Percentiles rank a stretch among this genome's conserved stretches.
These are phyloP conservation scores for Scytalidium sp. DNA, from an alignment of 2,329 filamentous ascomycete species.

Conservation along the genomic window DNA sequence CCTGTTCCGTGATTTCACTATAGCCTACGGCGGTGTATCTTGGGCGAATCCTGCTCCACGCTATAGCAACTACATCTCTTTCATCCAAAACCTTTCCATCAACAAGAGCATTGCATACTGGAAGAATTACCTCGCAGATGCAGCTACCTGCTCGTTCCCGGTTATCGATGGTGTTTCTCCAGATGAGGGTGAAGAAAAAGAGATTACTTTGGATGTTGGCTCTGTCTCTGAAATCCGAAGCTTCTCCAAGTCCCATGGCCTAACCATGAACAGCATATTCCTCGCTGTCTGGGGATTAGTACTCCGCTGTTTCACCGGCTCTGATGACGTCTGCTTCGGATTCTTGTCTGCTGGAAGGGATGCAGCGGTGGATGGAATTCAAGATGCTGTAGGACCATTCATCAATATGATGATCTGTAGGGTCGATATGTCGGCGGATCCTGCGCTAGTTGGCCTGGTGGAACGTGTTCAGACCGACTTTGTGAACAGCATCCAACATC, in stretches of 20 bases:
- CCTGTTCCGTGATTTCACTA: conserved; percentile 39
- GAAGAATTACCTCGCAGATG: conserved; percentile 21
- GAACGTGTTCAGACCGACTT: conserved; percentile 27
- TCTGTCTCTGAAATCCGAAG: conserved; percentile 22
- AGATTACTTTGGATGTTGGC: conserved; percentile 7
- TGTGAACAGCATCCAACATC: conserved; percentile 28
- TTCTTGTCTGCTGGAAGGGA: conserved; percentile 39
- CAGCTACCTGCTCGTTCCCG: conserved; percentile 34
- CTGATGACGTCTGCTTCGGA: conserved; percentile 36
- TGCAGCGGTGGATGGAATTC: conserved; percentile 39
- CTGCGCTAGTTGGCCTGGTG: conserved; percentile 24
- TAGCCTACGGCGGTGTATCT: conserved; percentile 28
- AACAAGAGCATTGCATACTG: conserved; percentile 21
- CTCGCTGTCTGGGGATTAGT: conserved; percentile 37
- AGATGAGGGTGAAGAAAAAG: conserved; percentile 11
- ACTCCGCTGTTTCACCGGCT: conserved; percentile 31
- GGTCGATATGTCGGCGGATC: conserved; percentile 13
- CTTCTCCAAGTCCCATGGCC: conserved; percentile 33
- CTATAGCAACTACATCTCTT: conserved; percentile 33
- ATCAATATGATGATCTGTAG: conserved; percentile 36
- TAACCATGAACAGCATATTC: conserved; percentile 35
- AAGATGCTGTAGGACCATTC: conserved; percentile 42
- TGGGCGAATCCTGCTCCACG: conserved; percentile 23
- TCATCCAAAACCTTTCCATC: conserved; percentile 21
- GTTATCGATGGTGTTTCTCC: conserved; percentile 13